Evolutionary conservation across 2,329 filamentous ascomycete genomes (phyloP).

Genomic region (Exserohilum turcica): DNA sequence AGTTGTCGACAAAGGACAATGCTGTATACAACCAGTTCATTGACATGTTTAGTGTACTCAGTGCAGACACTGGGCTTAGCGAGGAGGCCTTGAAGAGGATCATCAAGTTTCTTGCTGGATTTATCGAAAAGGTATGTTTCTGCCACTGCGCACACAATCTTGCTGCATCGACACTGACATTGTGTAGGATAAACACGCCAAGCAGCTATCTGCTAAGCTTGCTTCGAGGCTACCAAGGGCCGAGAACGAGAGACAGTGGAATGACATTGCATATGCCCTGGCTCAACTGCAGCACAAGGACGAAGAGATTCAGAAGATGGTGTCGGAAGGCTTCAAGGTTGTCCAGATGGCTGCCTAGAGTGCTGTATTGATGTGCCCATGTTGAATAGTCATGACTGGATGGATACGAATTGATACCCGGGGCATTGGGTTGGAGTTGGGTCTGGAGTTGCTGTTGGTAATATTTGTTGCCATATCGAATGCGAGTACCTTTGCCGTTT

Average conservation of each 20-base stretch:
- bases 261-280: slow-evolving; percentile 91
- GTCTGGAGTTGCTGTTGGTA: background rate
- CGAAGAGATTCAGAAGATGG: slow-evolving; percentile 79
- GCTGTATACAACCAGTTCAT: slow-evolving; percentile 99
- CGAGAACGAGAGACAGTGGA: slow-evolving; percentile 95
- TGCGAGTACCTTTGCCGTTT: background rate
- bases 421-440: slow-evolving; percentile 1
- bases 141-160: background rate
- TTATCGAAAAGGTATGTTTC: slow-evolving; percentile 85
- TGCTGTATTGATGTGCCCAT: background rate
- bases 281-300: slow-evolving; percentile 91
- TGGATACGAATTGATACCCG: slow-evolving; percentile 5
- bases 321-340: slow-evolving; percentile 72
- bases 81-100: slow-evolving; percentile 87
- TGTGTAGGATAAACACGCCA: slow-evolving; percentile 88
- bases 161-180: background rate
- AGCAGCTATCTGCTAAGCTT: slow-evolving; percentile 89
- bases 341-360: slow-evolving; percentile 45
- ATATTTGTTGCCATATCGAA: background rate
- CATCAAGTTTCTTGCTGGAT: slow-evolving; percentile 89
- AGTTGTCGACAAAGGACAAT: slow-evolving; percentile 97
- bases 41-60: slow-evolving; percentile 95
- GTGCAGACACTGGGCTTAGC: slow-evolving; percentile 76
- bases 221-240: slow-evolving; percentile 83
- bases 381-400: slow-evolving; percentile 1